Percentiles rank a stretch among this genome's conserved stretches.
Evolutionary conservation across 352 stramenopile species (phyloP).

Genomic region (Albugo laibachii): DNA sequence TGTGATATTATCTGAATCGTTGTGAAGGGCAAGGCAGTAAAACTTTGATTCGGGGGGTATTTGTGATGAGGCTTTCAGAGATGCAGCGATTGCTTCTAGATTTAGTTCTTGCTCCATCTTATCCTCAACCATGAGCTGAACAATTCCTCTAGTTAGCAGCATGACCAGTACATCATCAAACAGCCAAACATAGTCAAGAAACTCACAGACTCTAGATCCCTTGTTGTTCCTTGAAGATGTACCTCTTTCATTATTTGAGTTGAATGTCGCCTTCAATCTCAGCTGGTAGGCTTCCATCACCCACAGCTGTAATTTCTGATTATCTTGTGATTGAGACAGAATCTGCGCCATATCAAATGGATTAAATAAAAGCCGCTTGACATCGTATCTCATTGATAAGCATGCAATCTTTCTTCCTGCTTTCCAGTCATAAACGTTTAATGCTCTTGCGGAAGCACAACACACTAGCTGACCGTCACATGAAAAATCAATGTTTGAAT

Average conservation of each 20-base stretch:
- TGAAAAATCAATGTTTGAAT: conserved; percentile 38
- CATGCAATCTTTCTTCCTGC: conserved; percentile 34
- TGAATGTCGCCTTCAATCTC: conserved; percentile 51
- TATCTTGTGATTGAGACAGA: conserved; percentile 34
- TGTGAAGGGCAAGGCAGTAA: too few species aligned
- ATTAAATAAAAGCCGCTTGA: conserved; percentile 59
- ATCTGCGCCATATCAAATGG: conserved; percentile 48
- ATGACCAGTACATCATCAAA: conserved; percentile 39
- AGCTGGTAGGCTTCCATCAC: conserved; percentile 51
- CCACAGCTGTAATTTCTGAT: conserved; percentile 51
- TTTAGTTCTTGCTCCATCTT: conserved; percentile 51
- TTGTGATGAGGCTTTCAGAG: neutral
- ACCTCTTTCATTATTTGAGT: conserved; percentile 34
- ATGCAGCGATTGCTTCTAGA: conserved; percentile 28
- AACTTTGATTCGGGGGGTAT: neutral
- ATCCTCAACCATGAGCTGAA: conserved; percentile 55
- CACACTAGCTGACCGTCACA: conserved; percentile 48
- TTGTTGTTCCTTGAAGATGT: conserved; percentile 10
- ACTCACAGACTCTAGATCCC: conserved; percentile 16
- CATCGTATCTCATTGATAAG: conserved; percentile 40
- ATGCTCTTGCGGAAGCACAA: conserved; percentile 26
- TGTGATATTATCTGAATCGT: too few species aligned
- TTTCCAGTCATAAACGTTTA: conserved; percentile 65
- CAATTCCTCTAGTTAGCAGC: conserved; percentile 43
- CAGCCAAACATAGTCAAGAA: conserved; percentile 54